Conservation (phyloP, 2,329 filamentous ascomycete species). For the Colletotrichum sp. region DNA sequence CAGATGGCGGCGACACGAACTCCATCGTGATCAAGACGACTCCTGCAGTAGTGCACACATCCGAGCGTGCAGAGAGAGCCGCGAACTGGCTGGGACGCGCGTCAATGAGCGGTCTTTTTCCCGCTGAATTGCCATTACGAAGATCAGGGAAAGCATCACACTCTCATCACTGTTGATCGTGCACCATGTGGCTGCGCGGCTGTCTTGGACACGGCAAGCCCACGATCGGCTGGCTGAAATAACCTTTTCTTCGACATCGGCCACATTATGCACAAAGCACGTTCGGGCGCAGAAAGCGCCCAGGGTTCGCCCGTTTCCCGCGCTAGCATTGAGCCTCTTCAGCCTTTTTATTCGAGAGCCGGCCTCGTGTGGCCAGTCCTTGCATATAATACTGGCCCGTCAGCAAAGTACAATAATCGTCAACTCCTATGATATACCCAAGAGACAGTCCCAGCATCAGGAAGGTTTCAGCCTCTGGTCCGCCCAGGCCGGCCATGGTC, state of each 20-base stretch:
- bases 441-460: conserved; percentile 15
- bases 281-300: neutral
- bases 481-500: conserved; percentile 5
- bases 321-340: neutral
- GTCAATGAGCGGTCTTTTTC: neutral
- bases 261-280: neutral
- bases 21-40: neutral
- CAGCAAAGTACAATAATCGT: neutral
- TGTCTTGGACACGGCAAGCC: neutral
- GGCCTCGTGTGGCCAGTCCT: neutral
- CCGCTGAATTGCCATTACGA: neutral
- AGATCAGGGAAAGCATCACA: neutral
- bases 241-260: neutral
- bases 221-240: neutral
- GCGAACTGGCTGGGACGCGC: neutral
- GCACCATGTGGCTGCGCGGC: neutral
- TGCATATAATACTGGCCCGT: neutral
- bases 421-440: neutral
- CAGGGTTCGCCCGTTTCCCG: neutral
- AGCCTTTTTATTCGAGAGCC: neutral
- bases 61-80: neutral
- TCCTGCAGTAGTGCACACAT: neutral
- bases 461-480: conserved; percentile 12
- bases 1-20: neutral
- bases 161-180: neutral